Conservation (phyloP, 2,329 filamentous ascomycete species). For the Colletotrichum cuscutae region DNA sequence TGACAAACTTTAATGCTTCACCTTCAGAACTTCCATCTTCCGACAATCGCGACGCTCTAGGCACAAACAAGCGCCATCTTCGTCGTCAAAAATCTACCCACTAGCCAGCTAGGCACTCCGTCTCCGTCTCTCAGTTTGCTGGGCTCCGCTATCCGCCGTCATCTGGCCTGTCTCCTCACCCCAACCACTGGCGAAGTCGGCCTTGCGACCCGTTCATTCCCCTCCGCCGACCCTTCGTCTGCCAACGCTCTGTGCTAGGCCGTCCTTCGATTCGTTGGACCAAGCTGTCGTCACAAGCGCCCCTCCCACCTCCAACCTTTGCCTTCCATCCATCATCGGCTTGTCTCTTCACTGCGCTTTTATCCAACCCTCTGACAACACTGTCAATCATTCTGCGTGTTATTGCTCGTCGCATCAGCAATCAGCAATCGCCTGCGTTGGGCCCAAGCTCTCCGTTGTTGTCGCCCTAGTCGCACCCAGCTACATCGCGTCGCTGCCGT, state of each 20-base stretch:
- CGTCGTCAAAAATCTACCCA: not conserved
- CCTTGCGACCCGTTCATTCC: not conserved
- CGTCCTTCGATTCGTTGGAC: constrained; percentile 25
- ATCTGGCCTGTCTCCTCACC: not conserved
- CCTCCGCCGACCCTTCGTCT: constrained; percentile 3
- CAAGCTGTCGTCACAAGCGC: not conserved
- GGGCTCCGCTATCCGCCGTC: not conserved
- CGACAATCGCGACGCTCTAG: not conserved
- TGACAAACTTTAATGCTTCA: constrained; percentile 3
- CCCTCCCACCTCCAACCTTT: constrained; percentile 2
- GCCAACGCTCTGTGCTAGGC: constrained; percentile 13
- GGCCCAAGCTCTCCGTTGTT: constrained; percentile 23
- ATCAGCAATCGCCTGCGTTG: constrained; percentile 3
- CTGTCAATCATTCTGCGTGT: not conserved
- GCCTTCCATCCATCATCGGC: not conserved
- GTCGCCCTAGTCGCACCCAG: constrained; percentile 16
- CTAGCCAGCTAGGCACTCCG: not conserved
- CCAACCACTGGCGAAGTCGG: constrained; percentile 2
- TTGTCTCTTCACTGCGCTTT: not conserved
- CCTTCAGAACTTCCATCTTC: not conserved
- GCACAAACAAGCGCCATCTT: not conserved
- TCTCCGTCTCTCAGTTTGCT: not conserved
- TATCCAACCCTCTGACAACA: not conserved
- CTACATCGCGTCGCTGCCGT: not conserved
- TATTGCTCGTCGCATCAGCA: not conserved